These are phyloP conservation scores for Erodium chrysanthum DNA, from an alignment of 441 rosid genomes.

Conservation along the genomic window DNA sequence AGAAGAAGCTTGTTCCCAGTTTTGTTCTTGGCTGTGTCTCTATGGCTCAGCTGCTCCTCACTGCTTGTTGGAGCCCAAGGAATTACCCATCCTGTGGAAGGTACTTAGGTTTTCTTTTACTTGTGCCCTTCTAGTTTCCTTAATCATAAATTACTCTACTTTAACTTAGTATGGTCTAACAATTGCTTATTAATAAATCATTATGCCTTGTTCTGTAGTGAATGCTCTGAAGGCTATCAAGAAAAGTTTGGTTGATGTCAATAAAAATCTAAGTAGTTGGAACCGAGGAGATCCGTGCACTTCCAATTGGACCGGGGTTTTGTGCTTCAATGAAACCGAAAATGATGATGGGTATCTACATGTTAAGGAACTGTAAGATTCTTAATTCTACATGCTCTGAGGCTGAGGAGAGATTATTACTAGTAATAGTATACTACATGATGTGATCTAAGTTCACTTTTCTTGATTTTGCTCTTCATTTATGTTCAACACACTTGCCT, in stretches of 20 bases:
- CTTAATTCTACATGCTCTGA: background rate
- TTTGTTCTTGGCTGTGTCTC: slow-evolving; percentile 17
- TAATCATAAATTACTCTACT: background rate
- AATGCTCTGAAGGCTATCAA: slow-evolving; percentile 46
- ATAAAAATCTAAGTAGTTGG: slow-evolving; percentile 63
- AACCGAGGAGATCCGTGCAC: slow-evolving; percentile 69
- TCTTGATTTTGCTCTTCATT: background rate
- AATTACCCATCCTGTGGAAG: slow-evolving; percentile 59
- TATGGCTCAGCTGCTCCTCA: slow-evolving; percentile 34
- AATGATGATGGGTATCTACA: slow-evolving; percentile 72
- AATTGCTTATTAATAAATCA: no score
- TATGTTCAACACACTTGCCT: background rate
- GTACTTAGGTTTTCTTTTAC: slow-evolving; percentile 20
- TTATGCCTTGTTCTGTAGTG: slow-evolving; percentile 37
- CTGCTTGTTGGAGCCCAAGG: slow-evolving; percentile 33
- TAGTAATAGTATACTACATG: background rate
- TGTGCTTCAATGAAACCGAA: slow-evolving; percentile 43
- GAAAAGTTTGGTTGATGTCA: slow-evolving; percentile 46
- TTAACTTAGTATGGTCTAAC: no score
- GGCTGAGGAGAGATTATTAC: background rate
- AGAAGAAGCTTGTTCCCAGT: background rate
- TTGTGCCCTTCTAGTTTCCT: background rate
- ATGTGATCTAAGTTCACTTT: background rate
- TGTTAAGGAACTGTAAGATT: slow-evolving; percentile 58
- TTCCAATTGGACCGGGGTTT: slow-evolving; percentile 83